A percentile compares a stretch with the other conserved stretches of the same genome.
phyloP scores from a whole-genome alignment of 2,329 filamentous ascomycete genomes.

The Parafenestella ontariensis region DNA sequence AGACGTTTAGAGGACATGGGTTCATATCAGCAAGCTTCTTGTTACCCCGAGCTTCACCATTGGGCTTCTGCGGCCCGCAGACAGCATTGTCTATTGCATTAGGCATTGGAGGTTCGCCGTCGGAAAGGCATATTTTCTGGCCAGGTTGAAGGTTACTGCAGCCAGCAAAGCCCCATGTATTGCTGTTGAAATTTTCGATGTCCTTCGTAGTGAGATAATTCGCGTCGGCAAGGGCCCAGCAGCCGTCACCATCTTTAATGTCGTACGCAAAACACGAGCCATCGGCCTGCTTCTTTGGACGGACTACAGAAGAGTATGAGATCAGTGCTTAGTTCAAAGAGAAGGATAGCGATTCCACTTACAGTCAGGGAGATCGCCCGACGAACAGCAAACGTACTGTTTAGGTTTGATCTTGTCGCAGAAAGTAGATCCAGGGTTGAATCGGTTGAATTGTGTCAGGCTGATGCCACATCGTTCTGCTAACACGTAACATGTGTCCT shows the following conservation, averaged over 20 bases:
- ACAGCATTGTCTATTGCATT: slow-evolving; percentile 45
- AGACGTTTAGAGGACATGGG: slow-evolving; percentile 19
- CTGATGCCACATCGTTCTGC: no score
- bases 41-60: slow-evolving; percentile 28
- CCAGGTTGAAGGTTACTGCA: slow-evolving; percentile 31
- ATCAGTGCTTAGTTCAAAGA: neutral
- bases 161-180: slow-evolving; percentile 56
- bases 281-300: slow-evolving; percentile 16
- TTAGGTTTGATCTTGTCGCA: neutral
- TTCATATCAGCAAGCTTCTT: slow-evolving; percentile 20
- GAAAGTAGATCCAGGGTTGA: no score
- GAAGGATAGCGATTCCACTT: neutral
- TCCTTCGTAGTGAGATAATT: slow-evolving; percentile 48
- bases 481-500: no score
- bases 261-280: slow-evolving; percentile 50
- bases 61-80: slow-evolving; percentile 57
- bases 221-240: slow-evolving; percentile 40
- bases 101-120: slow-evolving; percentile 49
- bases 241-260: slow-evolving; percentile 46
- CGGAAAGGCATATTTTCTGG: slow-evolving; percentile 30
- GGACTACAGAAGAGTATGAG: neutral
- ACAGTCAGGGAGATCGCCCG: neutral
- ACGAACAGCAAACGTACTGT: neutral
- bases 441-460: no score
- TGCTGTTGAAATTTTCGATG: slow-evolving; percentile 51